Evolutionary conservation across 192 early-diverging fungal species (phyloP), one percentile per base, ranked within the genome.

Genomic region (Anaeromyces robustus): DNA sequence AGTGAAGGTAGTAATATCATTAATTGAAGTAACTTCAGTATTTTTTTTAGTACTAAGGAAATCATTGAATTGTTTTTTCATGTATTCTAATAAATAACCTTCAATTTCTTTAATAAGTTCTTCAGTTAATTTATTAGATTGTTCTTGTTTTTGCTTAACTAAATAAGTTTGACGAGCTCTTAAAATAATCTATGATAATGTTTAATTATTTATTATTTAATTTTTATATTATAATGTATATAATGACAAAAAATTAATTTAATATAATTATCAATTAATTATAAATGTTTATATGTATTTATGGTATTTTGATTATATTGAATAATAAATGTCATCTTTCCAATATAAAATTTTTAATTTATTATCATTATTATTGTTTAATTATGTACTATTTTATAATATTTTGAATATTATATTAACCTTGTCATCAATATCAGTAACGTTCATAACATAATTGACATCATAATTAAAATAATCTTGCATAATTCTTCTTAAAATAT

Each of bases 361-460:
- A n/a, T n/a, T n/a, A n/a, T n/a, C n/a, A n/a, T n/a, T n/a, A n/a
- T n/a, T n/a, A n/a, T n/a, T n/a, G n/a, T n/a, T n/a, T n/a, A n/a
- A n/a, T n/a, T n/a, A n/a, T n/a, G n/a, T n/a, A n/a, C n/a, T 32
- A 7, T 32, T 32, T 32, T 11, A 3, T 32, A 32, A 32, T 7
- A 3, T 14, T 39, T 14, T 39, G 37, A 14, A 14, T 14, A 39
- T 39, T 14, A 39, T 39, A 14, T 14, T 14, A 39, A 68, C 52
- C 93, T 99, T 99, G 84, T 99, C 97, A 84, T 99, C 97, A 84
- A 99, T 95, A 83, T 99, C 97, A 31, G 97, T 99, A 77, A 99
- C 93, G 84, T 99, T 99, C 90, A 97, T 95, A 29, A 99, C 96
- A 85, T 94, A 93, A 59, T 91, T 86, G 77, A 99, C 93, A 79